Conservation (phyloP, 106 monocot species). For the Acanthochlamys bracteata region DNA sequence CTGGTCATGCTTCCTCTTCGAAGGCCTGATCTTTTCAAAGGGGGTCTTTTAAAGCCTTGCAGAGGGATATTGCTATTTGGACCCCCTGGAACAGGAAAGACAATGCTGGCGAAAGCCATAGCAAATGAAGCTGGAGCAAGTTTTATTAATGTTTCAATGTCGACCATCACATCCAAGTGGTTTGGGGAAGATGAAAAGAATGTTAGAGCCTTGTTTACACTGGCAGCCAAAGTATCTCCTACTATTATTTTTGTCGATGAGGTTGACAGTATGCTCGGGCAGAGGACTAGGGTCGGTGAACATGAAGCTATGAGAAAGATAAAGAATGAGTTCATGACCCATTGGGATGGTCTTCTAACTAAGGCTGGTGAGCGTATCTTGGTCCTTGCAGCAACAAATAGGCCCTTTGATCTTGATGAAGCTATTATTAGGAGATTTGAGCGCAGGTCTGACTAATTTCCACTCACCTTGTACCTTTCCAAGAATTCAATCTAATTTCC, state of each 20-base stretch:
- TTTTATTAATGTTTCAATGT: constrained; percentile 25
- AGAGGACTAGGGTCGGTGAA: constrained; percentile 12
- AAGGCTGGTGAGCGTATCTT: constrained; percentile 18
- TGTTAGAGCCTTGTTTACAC: constrained; percentile 17
- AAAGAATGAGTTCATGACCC: constrained; percentile 21
- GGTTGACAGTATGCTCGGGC: constrained; percentile 20
- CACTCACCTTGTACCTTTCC: neutral
- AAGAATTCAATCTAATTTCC: neutral
- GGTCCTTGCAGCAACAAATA: constrained; percentile 22
- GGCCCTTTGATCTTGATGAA: constrained; percentile 21
- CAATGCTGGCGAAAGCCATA: constrained; percentile 18
- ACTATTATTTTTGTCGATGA: constrained; percentile 21
- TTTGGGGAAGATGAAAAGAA: constrained; percentile 18
- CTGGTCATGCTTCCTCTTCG: constrained; percentile 15
- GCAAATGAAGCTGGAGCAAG: constrained; percentile 18
- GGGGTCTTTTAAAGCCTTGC: constrained; percentile 18
- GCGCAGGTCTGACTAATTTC: constrained; percentile 12
- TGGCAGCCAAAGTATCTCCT: constrained; percentile 13
- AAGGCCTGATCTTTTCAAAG: constrained; percentile 15
- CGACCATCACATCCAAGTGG: constrained; percentile 17
- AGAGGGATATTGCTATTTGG: constrained; percentile 19
- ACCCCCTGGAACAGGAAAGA: constrained; percentile 19
- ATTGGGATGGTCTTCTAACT: constrained; percentile 21
- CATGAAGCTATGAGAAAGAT: constrained; percentile 16
- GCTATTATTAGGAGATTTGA: constrained; percentile 21